phyloP scores from a whole-genome alignment of 805 yeast genomes.

The Candida pseudoglaebosa region DNA sequence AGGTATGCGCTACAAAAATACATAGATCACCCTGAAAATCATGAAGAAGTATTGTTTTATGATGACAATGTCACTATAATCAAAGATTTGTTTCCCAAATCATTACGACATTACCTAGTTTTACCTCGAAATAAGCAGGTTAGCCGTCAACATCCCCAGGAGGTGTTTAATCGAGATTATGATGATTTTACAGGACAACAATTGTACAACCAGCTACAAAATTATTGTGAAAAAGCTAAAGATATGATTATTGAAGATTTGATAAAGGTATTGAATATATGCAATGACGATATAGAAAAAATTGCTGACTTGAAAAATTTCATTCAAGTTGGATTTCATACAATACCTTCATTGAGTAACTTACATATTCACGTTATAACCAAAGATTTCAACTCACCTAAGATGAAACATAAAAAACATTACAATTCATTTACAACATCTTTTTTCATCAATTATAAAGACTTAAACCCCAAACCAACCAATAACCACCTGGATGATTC shows the following conservation, averaged over 20 bases:
- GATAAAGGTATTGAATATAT: constrained; percentile 13
- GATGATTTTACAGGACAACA: constrained; percentile 11
- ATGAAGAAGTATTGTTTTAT: constrained; percentile 36
- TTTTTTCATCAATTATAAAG: constrained; percentile 58
- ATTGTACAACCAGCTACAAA: constrained; percentile 22
- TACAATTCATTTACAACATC: constrained; percentile 65
- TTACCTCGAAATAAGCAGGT: constrained; percentile 47
- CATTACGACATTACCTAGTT: constrained; percentile 55
- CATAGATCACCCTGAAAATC: constrained; percentile 43
- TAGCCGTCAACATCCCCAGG: constrained; percentile 49
- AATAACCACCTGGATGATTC: constrained; percentile 2
- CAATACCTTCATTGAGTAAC: constrained; percentile 66
- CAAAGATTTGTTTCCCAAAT: constrained; percentile 60
- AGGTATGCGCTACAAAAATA: constrained; percentile 46
- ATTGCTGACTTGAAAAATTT: constrained; percentile 18
- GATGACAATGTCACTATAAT: constrained; percentile 56
- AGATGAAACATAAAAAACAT: constrained; percentile 60
- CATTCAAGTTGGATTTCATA: constrained; percentile 61
- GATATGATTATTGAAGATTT: constrained; percentile 27
- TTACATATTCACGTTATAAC: constrained; percentile 73
- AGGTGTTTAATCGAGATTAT: constrained; percentile 36
- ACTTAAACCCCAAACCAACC: constrained; percentile 24
- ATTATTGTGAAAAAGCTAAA: constrained; percentile 37
- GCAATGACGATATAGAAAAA: constrained; percentile 5
- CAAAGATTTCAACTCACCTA: constrained; percentile 51